phyloP scores from a whole-genome alignment of 2,329 filamentous ascomycete species.

The Chaetomium globosum region DNA sequence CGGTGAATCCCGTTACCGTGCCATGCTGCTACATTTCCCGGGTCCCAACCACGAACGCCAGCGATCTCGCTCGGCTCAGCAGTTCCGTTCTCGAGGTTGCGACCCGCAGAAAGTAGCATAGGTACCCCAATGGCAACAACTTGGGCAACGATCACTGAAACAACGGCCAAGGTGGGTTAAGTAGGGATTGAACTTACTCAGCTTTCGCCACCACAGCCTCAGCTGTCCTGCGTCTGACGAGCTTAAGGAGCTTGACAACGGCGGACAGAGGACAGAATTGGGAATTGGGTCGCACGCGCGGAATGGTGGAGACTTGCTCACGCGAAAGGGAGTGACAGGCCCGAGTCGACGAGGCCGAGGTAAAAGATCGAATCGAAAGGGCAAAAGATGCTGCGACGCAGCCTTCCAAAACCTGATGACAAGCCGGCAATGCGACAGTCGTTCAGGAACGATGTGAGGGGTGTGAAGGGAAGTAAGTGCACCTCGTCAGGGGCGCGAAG shows the following conservation, averaged over 20 bases:
- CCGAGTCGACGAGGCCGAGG: slow-evolving; percentile 16
- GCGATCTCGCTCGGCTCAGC: background rate
- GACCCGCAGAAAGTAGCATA: background rate
- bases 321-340: slow-evolving; percentile 21
- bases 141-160: background rate
- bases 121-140: background rate
- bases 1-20: background rate
- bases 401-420: slow-evolving; percentile 2
- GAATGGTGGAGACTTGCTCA: slow-evolving; percentile 33
- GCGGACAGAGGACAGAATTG: background rate
- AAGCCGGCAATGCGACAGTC: slow-evolving; percentile 19
- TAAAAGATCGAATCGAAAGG: slow-evolving; percentile 25
- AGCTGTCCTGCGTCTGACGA: background rate
- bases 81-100: background rate
- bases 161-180: background rate
- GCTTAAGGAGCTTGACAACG: slow-evolving; percentile 3
- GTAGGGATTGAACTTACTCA: slow-evolving; percentile 4
- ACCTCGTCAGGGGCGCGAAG: slow-evolving; percentile 31
- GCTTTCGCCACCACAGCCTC: slow-evolving; percentile 1
- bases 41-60: background rate
- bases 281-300: slow-evolving; percentile 19
- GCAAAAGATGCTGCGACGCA: slow-evolving; percentile 5
- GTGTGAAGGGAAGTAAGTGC: slow-evolving; percentile 20
- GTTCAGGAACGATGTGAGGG: slow-evolving; percentile 21
- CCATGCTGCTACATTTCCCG: background rate